Conservation (phyloP, 2,329 filamentous ascomycete species). For the Penicillium sp. region DNA sequence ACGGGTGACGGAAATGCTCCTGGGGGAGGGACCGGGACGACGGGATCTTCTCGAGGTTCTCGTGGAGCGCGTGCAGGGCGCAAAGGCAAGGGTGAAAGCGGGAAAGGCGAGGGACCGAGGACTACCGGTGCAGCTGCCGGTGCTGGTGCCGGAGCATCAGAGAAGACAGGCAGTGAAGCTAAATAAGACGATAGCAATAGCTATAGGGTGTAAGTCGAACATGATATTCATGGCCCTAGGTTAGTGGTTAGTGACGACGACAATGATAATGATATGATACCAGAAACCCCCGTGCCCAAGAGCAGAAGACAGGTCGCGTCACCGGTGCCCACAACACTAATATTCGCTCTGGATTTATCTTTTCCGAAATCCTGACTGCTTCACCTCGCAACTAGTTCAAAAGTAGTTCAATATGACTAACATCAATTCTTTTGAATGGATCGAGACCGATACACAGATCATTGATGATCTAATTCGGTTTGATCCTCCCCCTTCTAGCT, state of each 20-base stretch:
- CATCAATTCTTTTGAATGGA: no score
- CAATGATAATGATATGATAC: background rate
- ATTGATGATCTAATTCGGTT: no score
- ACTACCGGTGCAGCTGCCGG: background rate
- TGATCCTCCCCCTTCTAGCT: no score
- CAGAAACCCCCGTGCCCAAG: background rate
- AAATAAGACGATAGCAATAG: background rate
- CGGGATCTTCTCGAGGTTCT: constrained; percentile 21
- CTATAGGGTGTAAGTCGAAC: background rate
- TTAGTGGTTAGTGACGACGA: background rate
- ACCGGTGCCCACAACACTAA: no score
- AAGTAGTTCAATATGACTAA: no score
- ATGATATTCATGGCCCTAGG: background rate
- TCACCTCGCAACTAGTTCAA: no score
- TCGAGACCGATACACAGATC: no score
- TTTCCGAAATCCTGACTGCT: no score
- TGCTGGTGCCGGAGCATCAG: background rate
- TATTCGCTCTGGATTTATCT: no score
- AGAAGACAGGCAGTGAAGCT: background rate
- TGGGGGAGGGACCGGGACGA: no score
- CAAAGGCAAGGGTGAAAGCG: constrained; percentile 13
- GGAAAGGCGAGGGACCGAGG: constrained; percentile 10
- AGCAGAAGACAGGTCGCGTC: no score
- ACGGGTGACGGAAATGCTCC: background rate
- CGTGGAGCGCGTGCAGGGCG: constrained; percentile 24